These are phyloP conservation scores for Globisporangium camurandrum DNA, from an alignment of 352 stramenopile genomes.

Conservation along the genomic window DNA sequence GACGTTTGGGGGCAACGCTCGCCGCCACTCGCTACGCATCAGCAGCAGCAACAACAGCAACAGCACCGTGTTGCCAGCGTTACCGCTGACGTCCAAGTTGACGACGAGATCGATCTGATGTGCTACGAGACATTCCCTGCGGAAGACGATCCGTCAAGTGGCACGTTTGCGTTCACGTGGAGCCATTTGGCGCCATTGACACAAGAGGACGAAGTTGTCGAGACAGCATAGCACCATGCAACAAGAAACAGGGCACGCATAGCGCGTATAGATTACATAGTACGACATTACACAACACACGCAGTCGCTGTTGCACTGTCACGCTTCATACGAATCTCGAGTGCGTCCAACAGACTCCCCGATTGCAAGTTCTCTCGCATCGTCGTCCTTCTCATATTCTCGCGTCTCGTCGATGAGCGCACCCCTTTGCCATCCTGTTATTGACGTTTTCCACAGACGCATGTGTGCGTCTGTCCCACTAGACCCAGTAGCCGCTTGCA, in stretches of 20 bases:
- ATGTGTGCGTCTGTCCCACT: background rate
- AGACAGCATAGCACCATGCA: background rate
- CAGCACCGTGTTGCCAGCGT: too few species aligned
- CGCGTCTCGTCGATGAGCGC: too few species aligned
- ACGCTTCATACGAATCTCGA: too few species aligned
- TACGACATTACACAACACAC: too few species aligned
- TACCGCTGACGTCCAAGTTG: background rate
- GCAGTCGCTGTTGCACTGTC: too few species aligned
- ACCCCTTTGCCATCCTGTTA: too few species aligned
- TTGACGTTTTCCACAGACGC: too few species aligned
- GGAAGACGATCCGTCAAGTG: conserved; percentile 6
- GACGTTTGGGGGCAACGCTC: conserved; percentile 3
- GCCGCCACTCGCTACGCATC: background rate
- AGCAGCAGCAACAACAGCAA: background rate
- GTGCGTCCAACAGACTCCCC: too few species aligned
- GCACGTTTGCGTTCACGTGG: conserved; percentile 10
- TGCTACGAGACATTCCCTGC: conserved; percentile 21
- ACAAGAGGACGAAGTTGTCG: background rate
- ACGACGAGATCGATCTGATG: conserved; percentile 15
- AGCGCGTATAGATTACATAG: background rate
- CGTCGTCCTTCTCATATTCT: too few species aligned
- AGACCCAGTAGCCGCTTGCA: conserved; percentile 17
- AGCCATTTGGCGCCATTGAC: background rate
- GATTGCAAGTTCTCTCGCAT: too few species aligned
- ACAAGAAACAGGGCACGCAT: background rate